Evolutionary conservation across 2,329 filamentous ascomycete genomes (phyloP), one percentile per base, ranked within the genome.

Genomic region (Verticillium longisporum): DNA sequence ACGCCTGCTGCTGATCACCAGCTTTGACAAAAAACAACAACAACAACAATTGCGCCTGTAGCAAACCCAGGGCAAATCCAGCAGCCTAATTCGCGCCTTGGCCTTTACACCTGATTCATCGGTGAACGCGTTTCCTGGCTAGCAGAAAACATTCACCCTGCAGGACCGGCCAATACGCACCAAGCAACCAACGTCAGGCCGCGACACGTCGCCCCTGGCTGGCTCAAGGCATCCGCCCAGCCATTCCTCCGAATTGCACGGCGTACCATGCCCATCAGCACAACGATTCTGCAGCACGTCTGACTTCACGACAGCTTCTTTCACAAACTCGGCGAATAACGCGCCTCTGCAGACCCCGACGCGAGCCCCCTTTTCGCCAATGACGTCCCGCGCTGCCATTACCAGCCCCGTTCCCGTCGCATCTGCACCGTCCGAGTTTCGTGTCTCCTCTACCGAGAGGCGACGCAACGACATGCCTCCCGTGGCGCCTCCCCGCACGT

Each of bases 401-500:
- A 72, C 77, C 58, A 77, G 76, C 61, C 75, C 77, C 37, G 72
- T 78, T 45, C 70, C 74, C 56, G 70, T 76, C 65, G 65, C 76
- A 53, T 73, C 78, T 15, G 67, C 73, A 26, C 71, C 76, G 45
- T 73, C 77, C 33, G 41, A 50, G 41, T 21, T 50, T 50, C 41
- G 6, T 50, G 41, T 18, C 41, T 68, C 78, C 21, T 69, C 77
- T 61, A 77, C 80, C 64, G 81, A 83, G 68, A 79, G 81, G 69
- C 78, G 80, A 76, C 83, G 77, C 75, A 84, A 80, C 75, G 86
- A 83, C 74, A 86, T 83, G 77, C 86, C 89, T 59, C 88, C 90
- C 31, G 82, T 91, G 67, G 88, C 89, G 60, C 92, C 90, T 56
- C 90, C 91, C 38, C 86, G 92, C 70, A 93, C 90, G 7, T 96